Conservation (phyloP, 306 rosid genomes). For the Boehmeria nivea region DNA sequence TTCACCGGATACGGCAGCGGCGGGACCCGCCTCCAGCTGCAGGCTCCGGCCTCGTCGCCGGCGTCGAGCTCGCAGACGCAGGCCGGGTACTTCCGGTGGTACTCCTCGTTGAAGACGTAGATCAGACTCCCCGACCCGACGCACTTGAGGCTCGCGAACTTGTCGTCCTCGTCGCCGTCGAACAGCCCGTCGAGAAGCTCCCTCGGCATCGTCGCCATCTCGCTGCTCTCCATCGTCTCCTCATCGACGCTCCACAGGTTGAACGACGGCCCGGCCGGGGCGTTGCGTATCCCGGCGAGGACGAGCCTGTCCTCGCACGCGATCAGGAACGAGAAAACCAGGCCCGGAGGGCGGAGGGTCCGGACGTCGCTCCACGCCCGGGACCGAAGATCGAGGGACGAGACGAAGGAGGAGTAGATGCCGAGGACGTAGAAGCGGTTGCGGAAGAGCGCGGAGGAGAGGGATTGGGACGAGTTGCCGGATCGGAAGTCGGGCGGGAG, state of each 20-base stretch:
- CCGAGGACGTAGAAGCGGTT: slow-evolving; percentile 57
- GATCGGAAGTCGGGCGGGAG: slow-evolving; percentile 66
- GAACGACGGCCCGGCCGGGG: slow-evolving; percentile 43
- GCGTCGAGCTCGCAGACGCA: slow-evolving; percentile 61
- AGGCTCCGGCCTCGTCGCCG: slow-evolving; percentile 19
- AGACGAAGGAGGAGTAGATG: slow-evolving; percentile 57
- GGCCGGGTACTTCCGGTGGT: slow-evolving; percentile 63
- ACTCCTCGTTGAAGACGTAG: slow-evolving; percentile 74
- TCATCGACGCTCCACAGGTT: slow-evolving; percentile 64
- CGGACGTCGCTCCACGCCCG: slow-evolving; percentile 61
- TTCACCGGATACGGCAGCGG: slow-evolving; percentile 62
- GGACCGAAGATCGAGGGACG: slow-evolving; percentile 48
- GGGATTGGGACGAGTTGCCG: slow-evolving; percentile 57
- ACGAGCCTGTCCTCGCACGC: slow-evolving; percentile 50
- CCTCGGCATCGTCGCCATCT: slow-evolving; percentile 65
- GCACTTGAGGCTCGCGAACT: slow-evolving; percentile 77
- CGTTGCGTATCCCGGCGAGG: slow-evolving; percentile 60
- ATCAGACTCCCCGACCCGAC: slow-evolving; percentile 69
- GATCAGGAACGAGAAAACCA: slow-evolving; percentile 64
- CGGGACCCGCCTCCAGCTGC: slow-evolving; percentile 68
- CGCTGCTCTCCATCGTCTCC: slow-evolving; percentile 53
- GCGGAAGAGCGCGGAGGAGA: slow-evolving; percentile 60
- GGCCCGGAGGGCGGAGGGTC: slow-evolving; percentile 59
- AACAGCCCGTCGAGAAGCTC: slow-evolving; percentile 53
- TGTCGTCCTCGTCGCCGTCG: slow-evolving; percentile 74